phyloP scores from a whole-genome alignment of 495 filamentous ascomycete species.

The Penicillium fimorum region DNA sequence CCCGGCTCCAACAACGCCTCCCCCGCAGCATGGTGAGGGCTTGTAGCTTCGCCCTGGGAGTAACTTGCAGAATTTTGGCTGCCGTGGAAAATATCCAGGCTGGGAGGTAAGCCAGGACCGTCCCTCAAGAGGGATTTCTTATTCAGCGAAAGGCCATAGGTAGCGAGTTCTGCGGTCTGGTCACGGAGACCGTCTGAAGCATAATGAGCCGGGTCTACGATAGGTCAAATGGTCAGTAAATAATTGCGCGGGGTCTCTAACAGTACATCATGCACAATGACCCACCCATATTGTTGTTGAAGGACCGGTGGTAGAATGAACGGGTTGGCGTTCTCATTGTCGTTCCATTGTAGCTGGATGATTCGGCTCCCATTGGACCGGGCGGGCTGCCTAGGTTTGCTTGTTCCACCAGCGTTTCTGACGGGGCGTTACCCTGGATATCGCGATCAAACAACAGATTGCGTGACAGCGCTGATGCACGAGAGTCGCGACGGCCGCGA shows the following conservation, averaged over 20 bases:
- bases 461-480: conserved; percentile 30
- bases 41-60: conserved; percentile 19
- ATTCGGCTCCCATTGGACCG: conserved; percentile 32
- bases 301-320: conserved; percentile 75
- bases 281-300: conserved; percentile 63
- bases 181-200: conserved; percentile 76
- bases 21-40: conserved; percentile 12
- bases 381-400: conserved; percentile 35
- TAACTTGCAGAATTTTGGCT: conserved; percentile 8
- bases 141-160: conserved; percentile 66
- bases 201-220: conserved; percentile 66
- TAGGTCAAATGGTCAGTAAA: conserved; percentile 34
- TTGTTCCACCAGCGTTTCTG: conserved; percentile 33
- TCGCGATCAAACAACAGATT: conserved; percentile 27
- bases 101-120: conserved; percentile 32
- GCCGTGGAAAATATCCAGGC: conserved; percentile 38
- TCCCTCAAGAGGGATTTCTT: conserved; percentile 36
- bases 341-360: conserved; percentile 37
- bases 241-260: conserved; percentile 5
- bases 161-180: conserved; percentile 87
- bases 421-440: conserved; percentile 15
- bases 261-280: conserved; percentile 5
- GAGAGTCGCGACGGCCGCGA: conserved; percentile 39
- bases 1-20: conserved; percentile 16
- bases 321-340: conserved; percentile 67